A percentile compares a stretch with the other conserved stretches of the same genome.
Conservation (phyloP, 306 rosid genomes). For the Luffa aegyptiaca region DNA sequence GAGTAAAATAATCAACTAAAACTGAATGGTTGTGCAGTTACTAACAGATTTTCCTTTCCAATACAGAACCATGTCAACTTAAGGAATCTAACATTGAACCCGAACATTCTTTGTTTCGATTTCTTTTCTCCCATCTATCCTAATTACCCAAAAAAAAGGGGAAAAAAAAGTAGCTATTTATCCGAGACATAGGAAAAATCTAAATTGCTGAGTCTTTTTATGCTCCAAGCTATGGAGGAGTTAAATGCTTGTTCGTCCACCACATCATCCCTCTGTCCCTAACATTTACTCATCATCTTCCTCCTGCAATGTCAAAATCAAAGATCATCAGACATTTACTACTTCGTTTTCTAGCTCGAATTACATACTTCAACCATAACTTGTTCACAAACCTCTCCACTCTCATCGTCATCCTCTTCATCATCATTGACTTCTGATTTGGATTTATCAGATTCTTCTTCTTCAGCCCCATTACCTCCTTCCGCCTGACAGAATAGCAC, state of each 20-base stretch:
- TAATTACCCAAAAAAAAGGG: conserved; percentile 3
- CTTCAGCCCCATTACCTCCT: conserved; percentile 48
- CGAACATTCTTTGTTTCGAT: not conserved
- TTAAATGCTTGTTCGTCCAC: conserved; percentile 4
- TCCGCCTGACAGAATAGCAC: conserved; percentile 31
- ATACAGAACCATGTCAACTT: conserved; percentile 1
- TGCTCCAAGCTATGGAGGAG: not conserved
- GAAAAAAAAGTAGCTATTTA: not conserved
- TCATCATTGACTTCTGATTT: conserved; percentile 80
- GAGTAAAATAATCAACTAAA: not conserved
- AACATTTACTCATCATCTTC: conserved; percentile 48
- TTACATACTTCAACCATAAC: not conserved
- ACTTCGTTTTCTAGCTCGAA: not conserved
- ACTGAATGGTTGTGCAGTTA: not conserved
- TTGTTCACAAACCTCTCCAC: conserved; percentile 26
- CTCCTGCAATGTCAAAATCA: conserved; percentile 19
- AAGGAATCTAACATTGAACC: not conserved
- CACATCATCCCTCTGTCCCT: not conserved
- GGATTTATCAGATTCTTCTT: conserved; percentile 82
- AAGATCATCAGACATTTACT: not conserved
- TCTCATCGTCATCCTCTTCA: conserved; percentile 60
- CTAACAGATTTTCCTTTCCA: not conserved
- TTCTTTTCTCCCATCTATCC: conserved; percentile 2
- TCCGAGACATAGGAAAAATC: conserved; percentile 10
- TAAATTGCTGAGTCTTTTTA: conserved; percentile 8